Conservation (phyloP, 2,329 filamentous ascomycete species). For the Fusarium abutilonis region DNA sequence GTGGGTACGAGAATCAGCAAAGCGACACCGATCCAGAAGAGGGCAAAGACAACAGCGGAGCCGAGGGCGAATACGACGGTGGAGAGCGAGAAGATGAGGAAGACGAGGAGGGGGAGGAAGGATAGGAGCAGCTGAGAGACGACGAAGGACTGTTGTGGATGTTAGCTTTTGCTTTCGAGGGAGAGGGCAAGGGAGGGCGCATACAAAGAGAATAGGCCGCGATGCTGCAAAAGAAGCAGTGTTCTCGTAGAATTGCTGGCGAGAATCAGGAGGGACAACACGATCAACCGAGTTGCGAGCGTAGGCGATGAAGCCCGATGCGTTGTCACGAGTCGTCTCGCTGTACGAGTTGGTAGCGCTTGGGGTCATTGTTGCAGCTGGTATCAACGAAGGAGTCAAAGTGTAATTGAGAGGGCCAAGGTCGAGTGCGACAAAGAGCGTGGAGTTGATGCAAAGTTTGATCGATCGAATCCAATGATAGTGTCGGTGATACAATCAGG, state of each 20-base stretch:
- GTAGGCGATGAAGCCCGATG: constrained; percentile 52
- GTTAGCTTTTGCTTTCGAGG: neutral
- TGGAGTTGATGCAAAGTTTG: neutral
- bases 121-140: constrained; percentile 71
- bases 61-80: constrained; percentile 70
- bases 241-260: constrained; percentile 65
- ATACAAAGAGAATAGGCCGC: constrained; percentile 76
- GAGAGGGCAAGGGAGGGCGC: constrained; percentile 40
- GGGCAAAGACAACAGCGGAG: constrained; percentile 70
- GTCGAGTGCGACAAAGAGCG: neutral
- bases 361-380: constrained; percentile 21
- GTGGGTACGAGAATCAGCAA: constrained; percentile 74
- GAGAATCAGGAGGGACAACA: constrained; percentile 67
- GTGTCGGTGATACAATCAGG: neutral
- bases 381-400: neutral
- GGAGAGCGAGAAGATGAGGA: constrained; percentile 71
- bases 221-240: constrained; percentile 66
- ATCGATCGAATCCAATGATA: neutral
- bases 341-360: constrained; percentile 26
- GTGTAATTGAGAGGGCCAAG: neutral
- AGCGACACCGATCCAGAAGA: constrained; percentile 74
- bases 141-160: constrained; percentile 68
- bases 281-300: constrained; percentile 59
- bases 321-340: constrained; percentile 47
- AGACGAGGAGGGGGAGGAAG: constrained; percentile 73